A percentile compares a stretch with the other conserved stretches of the same genome.
These are phyloP conservation scores for Prunus salicina DNA, from an alignment of 306 rosid genomes.

Conservation along the genomic window DNA sequence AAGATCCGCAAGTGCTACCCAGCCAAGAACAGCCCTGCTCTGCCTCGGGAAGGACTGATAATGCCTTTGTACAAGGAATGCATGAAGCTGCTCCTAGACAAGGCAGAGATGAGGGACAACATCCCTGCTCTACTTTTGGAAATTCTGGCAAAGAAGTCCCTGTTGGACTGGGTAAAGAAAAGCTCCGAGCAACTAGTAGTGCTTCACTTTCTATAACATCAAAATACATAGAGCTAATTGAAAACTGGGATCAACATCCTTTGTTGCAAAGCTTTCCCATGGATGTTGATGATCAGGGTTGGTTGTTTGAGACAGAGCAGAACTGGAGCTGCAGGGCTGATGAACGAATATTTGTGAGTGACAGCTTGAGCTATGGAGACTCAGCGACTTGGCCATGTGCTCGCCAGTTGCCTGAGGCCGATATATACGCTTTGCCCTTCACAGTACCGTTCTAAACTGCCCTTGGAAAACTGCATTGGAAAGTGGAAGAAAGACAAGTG, in stretches of 20 bases:
- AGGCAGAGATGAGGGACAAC: conserved; percentile 1
- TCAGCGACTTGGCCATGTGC: conserved; percentile 11
- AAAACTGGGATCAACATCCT: conserved; percentile 26
- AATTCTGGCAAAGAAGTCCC: conserved; percentile 3
- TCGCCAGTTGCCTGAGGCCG: conserved; percentile 10
- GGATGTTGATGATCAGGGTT: conserved; percentile 12
- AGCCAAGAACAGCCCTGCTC: conserved; percentile 13
- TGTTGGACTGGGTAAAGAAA: conserved; percentile 5
- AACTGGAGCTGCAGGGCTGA: conserved; percentile 3
- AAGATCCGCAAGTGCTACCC: not conserved
- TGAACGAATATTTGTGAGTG: not conserved
- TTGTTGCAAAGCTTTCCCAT: not conserved
- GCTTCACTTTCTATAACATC: not conserved
- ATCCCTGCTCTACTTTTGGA: conserved; percentile 16
- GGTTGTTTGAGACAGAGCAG: conserved; percentile 7
- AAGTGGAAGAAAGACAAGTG: conserved; percentile 14
- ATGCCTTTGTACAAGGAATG: not conserved
- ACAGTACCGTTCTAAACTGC: conserved; percentile 14
- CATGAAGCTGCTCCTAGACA: conserved; percentile 5
- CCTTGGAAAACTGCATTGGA: not conserved
- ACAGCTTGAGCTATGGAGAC: not conserved
- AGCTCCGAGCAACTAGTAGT: not conserved
- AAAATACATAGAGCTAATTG: conserved; percentile 7
- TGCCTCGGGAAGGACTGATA: conserved; percentile 6
- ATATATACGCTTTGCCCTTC: conserved; percentile 22